Conservation (phyloP, 2,329 filamentous ascomycete genomes). For the Shiraia sp. region DNA sequence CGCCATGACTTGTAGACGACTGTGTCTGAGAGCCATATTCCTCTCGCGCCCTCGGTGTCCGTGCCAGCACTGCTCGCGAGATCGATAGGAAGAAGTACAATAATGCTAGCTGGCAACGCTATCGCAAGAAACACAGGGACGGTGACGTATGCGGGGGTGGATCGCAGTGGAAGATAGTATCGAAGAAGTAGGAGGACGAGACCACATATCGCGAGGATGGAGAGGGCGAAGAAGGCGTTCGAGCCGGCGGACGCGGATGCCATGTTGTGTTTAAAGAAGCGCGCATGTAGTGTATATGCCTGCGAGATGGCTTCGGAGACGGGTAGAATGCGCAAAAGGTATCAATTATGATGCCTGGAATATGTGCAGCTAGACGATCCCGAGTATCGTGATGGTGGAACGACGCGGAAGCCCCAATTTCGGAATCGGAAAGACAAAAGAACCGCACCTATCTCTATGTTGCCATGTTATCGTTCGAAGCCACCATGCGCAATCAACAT, state of each 20-base stretch:
- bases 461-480: neutral
- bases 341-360: slow-evolving; percentile 12
- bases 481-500: neutral
- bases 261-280: slow-evolving; percentile 29
- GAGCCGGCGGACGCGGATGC: slow-evolving; percentile 73
- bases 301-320: slow-evolving; percentile 3
- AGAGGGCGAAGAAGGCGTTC: slow-evolving; percentile 73
- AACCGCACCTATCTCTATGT: slow-evolving; percentile 8
- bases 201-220: slow-evolving; percentile 73
- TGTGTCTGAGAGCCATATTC: slow-evolving; percentile 82
- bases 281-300: slow-evolving; percentile 21
- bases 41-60: slow-evolving; percentile 70
- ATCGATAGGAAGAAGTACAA: slow-evolving; percentile 93
- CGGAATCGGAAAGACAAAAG: slow-evolving; percentile 22
- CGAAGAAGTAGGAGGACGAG: slow-evolving; percentile 83
- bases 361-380: neutral
- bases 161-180: slow-evolving; percentile 86
- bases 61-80: slow-evolving; percentile 81
- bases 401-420: slow-evolving; percentile 16
- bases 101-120: slow-evolving; percentile 85
- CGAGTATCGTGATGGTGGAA: slow-evolving; percentile 6
- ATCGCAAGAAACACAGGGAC: slow-evolving; percentile 96
- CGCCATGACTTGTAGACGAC: slow-evolving; percentile 88
- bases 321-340: slow-evolving; percentile 8
- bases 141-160: slow-evolving; percentile 85